Evolutionary conservation across 2,329 filamentous ascomycete genomes (phyloP).

Genomic region (Myriosclerotinia curreyana): DNA sequence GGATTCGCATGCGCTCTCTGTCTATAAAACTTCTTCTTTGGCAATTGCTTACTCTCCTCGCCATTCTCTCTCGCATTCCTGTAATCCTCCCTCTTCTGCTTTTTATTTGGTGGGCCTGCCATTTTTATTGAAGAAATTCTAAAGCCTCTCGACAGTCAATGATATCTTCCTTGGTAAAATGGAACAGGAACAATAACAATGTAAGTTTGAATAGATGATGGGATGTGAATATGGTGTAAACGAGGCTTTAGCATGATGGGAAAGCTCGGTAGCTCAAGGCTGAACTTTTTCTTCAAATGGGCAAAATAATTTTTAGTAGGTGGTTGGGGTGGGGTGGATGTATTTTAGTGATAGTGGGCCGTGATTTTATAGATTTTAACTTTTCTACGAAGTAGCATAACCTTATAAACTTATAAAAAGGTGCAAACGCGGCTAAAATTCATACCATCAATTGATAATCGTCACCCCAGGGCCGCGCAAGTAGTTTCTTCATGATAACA

Average conservation of each 20-base stretch:
- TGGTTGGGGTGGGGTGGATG: not conserved
- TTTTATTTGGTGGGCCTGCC: conserved; percentile 52
- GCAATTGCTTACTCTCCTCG: conserved; percentile 50
- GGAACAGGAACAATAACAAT: too few species aligned
- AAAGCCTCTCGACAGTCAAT: conserved; percentile 15
- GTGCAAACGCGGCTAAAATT: not conserved
- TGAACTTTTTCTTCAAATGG: conserved; percentile 18
- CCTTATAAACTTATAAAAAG: not conserved
- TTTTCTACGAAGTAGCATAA: too few species aligned
- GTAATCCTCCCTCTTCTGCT: conserved; percentile 64
- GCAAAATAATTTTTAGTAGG: conserved; percentile 8
- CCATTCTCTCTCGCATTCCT: conserved; percentile 54
- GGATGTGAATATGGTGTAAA: not conserved
- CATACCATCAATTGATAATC: not conserved
- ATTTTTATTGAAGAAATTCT: conserved; percentile 35
- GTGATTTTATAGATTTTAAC: not conserved
- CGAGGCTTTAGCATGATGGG: conserved; percentile 18
- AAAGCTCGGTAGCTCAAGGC: conserved; percentile 24
- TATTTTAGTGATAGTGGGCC: not conserved
- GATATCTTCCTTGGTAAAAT: not conserved
- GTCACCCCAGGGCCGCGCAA: conserved; percentile 1
- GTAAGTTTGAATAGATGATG: not conserved
- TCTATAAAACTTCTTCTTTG: conserved; percentile 93
- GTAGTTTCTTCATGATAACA: not conserved
- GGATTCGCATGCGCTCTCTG: conserved; percentile 97